Evolutionary conservation across 495 filamentous ascomycete species (phyloP), one percentile per base, ranked within the genome.

Genomic region (Poronia punctata): DNA sequence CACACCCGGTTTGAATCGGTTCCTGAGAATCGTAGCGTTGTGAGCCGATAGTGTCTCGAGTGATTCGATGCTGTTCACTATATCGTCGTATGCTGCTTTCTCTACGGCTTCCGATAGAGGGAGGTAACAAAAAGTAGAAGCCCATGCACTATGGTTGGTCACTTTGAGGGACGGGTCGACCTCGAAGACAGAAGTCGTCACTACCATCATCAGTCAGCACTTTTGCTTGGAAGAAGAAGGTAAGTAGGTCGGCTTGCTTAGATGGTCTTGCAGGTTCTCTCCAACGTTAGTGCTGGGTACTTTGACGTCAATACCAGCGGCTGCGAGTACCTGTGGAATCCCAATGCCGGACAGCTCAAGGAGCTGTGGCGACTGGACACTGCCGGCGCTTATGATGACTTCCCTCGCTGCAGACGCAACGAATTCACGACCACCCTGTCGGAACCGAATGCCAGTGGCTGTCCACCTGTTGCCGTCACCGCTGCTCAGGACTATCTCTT

Each of bases 271-370:
- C 3, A 79, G 52, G 28, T 78, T 78, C 35, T 71, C 66, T 4
- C 76, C 75, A 2, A 79, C 75, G 12, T 67, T 66, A 0, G 68
- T 53, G 22, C 65, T 67, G 16, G 66, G 51, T 3, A 75, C 52
- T 16, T 67, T 64, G 4, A 67, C 46, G 0, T 57, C 47, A 17
- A 80, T 67, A 0, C 67, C 64, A 4, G 62, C 64, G 0, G 50
- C 49, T 1, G 58, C 33, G 0, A 80, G 64, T 2, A 75, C 29
- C 7, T 50, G 39, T 3, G 40, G 38, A 7, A 48, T 43, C 0
- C 78, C 78, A 18, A 81, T 62, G 2, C 78, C 78, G 5, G 75
- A 80, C 1, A 80, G 52, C 50, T 79, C 71, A 0, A 82, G 65
- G 3, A 81, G 37, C 49, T 80, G 70, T 0, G 75, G 72, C 0